Evolutionary conservation across 495 filamentous ascomycete species (phyloP), one percentile per base, ranked within the genome.

Genomic region (Aspergillus kassunensis): DNA sequence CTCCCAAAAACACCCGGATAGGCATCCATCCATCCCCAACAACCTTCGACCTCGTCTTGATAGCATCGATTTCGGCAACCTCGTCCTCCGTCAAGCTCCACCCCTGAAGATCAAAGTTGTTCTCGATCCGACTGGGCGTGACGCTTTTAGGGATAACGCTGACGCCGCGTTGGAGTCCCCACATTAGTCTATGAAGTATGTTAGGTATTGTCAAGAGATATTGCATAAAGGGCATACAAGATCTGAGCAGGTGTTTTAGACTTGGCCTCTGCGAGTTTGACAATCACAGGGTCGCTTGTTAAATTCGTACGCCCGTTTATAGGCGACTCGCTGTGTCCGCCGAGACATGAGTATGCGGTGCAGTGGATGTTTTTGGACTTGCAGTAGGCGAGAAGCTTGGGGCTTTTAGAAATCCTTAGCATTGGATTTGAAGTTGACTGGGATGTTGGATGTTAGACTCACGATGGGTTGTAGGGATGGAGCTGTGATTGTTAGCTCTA

Each of bases 371-470:
- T 18, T 15, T 51, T 51, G 10, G 37, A 44, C 0, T 10, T 11
- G 49, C 49, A 44, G 39, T 51, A 51, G 7, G 39, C 25, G 16
- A 51, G 39, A 19, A 51, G 47, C n/a, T 50, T 50, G 6, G 49
- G 27, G 0, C 49, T 51, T 30, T 30, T 30, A 30, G 31, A 12
- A 7, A 5, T 34, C 13, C 6, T 34, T 15, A 13, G 11, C 6
- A 4, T 34, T 15, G 31, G 6, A 3, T 11, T 12, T 15, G n/a
- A 15, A 34, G 4, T 27, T 4, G 24, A 27, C n/a, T n/a, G n/a
- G n/a, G 24, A 27, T 27, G 24, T 27, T 4, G 4, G 24, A 27
- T 4, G 24, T 13, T 3, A 33, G 1, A 39, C 20, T 19, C 4
- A 50, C 49, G 49, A 51, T 13, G 49, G 49, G 11, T 44, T 33